Evolutionary conservation across 23 red algal genomes (phyloP).

Genomic region (Agarophyton chilense): DNA sequence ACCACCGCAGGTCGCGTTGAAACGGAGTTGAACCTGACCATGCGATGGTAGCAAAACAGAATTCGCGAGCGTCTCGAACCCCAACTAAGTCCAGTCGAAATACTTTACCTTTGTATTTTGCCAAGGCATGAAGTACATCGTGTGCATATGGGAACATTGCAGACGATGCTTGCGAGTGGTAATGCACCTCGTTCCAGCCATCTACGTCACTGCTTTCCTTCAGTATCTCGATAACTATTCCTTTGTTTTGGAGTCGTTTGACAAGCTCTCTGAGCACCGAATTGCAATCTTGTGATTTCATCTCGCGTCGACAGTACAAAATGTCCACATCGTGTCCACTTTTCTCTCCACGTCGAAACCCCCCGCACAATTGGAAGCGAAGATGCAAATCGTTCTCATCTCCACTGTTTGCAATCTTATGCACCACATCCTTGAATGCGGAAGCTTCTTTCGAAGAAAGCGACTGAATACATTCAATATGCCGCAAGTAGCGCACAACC

Average conservation of each 20-base stretch:
- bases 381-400: conserved; percentile 20
- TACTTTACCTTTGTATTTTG: conserved; percentile 16
- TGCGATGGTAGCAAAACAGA: conserved; percentile 59
- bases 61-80: conserved; percentile 38
- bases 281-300: neutral
- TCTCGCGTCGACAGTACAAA: conserved; percentile 52
- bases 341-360: conserved; percentile 53
- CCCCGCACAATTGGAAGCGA: conserved; percentile 53
- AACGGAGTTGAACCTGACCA: conserved; percentile 70
- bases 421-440: conserved; percentile 7
- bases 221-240: conserved; percentile 29
- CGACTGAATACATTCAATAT: neutral
- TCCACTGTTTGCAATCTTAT: neutral
- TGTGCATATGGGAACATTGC: conserved; percentile 47
- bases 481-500: conserved; percentile 3
- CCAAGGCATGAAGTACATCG: conserved; percentile 56
- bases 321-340: conserved; percentile 66
- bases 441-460: neutral
- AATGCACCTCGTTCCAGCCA: conserved; percentile 56
- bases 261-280: conserved; percentile 41
- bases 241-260: conserved; percentile 6
- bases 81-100: conserved; percentile 64
- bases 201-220: neutral
- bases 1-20: conserved; percentile 52
- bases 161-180: neutral